Percentiles rank a stretch among this genome's conserved stretches.
Conservation (phyloP, 73 alveolate genomes). For the Stentor roeselii region DNA sequence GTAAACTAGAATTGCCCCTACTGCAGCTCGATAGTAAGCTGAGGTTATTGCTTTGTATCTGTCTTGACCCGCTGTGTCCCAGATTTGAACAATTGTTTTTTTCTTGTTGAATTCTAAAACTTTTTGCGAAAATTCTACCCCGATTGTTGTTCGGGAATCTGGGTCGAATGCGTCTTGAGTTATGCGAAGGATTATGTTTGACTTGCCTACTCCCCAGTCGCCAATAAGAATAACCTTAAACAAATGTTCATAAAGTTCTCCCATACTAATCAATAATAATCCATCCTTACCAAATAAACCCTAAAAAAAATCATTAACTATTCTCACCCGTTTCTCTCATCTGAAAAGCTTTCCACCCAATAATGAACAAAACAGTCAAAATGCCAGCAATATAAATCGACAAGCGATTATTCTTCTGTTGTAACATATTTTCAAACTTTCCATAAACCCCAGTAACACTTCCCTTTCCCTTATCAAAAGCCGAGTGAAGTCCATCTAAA, state of each 20-base stretch:
- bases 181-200: conserved; percentile 4
- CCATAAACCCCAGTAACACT: not conserved
- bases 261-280: too few species aligned
- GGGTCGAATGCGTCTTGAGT: conserved; percentile 49
- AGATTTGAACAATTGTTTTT: conserved; percentile 25
- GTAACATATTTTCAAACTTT: not conserved
- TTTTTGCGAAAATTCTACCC: conserved; percentile 59
- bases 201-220: conserved; percentile 30
- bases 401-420: not conserved
- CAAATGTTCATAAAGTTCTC: not conserved
- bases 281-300: too few species aligned
- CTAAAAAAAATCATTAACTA: too few species aligned
- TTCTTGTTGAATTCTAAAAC: not conserved
- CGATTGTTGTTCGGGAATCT: conserved; percentile 53
- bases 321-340: too few species aligned
- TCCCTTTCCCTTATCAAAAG: not conserved
- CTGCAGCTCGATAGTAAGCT: conserved; percentile 60
- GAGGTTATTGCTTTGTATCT: conserved; percentile 41
- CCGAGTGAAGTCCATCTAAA: not conserved
- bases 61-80: conserved; percentile 78
- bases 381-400: conserved; percentile 16
- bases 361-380: not conserved
- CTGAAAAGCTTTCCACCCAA: conserved; percentile 30
- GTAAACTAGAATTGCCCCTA: conserved; percentile 44
- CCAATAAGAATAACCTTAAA: conserved; percentile 16